Conservation (phyloP, 768 basidiomycete species). For the Trametopsis cervina region DNA sequence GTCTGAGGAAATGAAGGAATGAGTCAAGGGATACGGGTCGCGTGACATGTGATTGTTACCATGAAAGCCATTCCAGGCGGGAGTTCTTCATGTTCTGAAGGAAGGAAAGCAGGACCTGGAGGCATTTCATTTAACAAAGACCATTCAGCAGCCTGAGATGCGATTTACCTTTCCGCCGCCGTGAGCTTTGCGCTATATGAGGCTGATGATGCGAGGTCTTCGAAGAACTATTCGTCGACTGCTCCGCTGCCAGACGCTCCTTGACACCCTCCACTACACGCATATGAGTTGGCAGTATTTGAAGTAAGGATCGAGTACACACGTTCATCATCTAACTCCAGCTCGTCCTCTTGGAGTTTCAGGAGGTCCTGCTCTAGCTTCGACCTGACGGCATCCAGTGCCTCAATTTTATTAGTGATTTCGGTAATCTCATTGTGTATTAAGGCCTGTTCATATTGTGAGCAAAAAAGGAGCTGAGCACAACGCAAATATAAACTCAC, state of each 20-base stretch:
- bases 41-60: slow-evolving; percentile 38
- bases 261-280: slow-evolving; percentile 78
- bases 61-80: slow-evolving; percentile 96
- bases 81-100: slow-evolving; percentile 94
- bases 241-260: slow-evolving; percentile 74
- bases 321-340: slow-evolving; percentile 97
- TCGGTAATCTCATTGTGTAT: slow-evolving; percentile 83
- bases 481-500: slow-evolving; percentile 45
- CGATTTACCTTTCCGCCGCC: slow-evolving; percentile 61
- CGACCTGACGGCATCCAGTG: slow-evolving; percentile 71
- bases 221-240: slow-evolving; percentile 30
- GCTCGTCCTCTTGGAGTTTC: slow-evolving; percentile 87
- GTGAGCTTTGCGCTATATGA: slow-evolving; percentile 51
- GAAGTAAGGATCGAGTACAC: slow-evolving; percentile 25
- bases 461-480: slow-evolving; percentile 1
- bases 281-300: slow-evolving; percentile 1
- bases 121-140: too few species aligned
- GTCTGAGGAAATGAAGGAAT: slow-evolving; percentile 43
- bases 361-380: slow-evolving; percentile 80
- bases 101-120: slow-evolving; percentile 87
- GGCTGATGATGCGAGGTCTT: slow-evolving; percentile 24
- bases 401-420: slow-evolving; percentile 84
- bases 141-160: too few species aligned
- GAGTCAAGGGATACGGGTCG: slow-evolving; percentile 3
- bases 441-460: slow-evolving; percentile 51